phyloP scores from a whole-genome alignment of 768 basidiomycete genomes.

The Phaeolepiota aurea region DNA sequence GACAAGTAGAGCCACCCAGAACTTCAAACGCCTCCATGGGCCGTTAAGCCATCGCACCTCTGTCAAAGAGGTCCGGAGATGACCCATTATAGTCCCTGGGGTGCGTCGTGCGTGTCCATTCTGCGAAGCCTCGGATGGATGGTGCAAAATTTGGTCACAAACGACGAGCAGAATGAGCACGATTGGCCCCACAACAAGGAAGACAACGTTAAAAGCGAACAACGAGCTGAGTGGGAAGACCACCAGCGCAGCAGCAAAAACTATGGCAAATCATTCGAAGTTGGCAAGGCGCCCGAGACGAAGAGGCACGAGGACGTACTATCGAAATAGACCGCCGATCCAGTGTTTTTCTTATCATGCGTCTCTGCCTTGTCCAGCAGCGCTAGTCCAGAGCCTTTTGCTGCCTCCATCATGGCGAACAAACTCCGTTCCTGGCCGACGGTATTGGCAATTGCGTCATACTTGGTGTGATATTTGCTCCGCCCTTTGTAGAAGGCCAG shows the following conservation, averaged over 20 bases:
- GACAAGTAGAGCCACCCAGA: constrained; percentile 52
- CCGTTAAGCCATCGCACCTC: constrained; percentile 18
- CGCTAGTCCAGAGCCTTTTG: constrained; percentile 43
- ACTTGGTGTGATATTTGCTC: constrained; percentile 70
- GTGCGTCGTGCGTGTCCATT: constrained; percentile 11
- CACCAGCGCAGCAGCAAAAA: constrained; percentile 48
- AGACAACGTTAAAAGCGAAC: constrained; percentile 46
- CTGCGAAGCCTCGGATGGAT: constrained; percentile 1
- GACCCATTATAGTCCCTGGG: constrained; percentile 9
- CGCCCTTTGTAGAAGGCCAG: constrained; percentile 73
- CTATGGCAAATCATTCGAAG: constrained; percentile 30
- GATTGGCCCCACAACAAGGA: constrained; percentile 59
- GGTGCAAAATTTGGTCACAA: constrained; percentile 13
- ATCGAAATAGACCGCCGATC: constrained; percentile 62
- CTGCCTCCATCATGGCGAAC: constrained; percentile 75
- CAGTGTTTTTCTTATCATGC: constrained; percentile 13
- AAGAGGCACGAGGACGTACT: constrained; percentile 29
- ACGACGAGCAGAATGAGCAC: constrained; percentile 35
- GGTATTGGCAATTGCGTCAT: constrained; percentile 57
- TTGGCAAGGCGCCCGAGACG: no score
- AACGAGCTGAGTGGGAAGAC: constrained; percentile 45
- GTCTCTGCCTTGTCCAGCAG: constrained; percentile 38
- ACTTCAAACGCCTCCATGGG: constrained; percentile 45
- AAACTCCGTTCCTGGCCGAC: constrained; percentile 43
- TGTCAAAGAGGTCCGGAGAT: constrained; percentile 14